phyloP scores from a whole-genome alignment of 1,284 basidiomycete species.

The Cutaneotrichosporon spelunceum region DNA sequence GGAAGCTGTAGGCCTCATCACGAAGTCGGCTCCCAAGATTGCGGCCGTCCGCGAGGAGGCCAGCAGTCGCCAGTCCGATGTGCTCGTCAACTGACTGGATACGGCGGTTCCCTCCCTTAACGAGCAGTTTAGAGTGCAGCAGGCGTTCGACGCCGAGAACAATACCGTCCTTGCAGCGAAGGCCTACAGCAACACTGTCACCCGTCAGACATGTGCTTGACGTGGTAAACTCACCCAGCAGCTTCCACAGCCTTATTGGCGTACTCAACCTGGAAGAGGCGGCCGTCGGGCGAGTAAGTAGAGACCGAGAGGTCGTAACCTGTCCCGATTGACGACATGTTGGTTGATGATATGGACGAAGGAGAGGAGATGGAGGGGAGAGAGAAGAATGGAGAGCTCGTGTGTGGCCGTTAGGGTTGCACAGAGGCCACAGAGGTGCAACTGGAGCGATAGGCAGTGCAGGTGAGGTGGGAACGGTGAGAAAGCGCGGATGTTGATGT shows the following conservation, averaged over 20 bases:
- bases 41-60: constrained; percentile 89
- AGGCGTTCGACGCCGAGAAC: constrained; percentile 96
- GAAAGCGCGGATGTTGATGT: neutral
- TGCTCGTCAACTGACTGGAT: constrained; percentile 92
- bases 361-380: too few relatives aligned
- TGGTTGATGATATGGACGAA: constrained; percentile 7
- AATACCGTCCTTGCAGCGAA: constrained; percentile 89
- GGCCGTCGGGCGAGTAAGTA: constrained; percentile 97
- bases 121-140: constrained; percentile 93
- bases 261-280: constrained; percentile 99
- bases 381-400: neutral
- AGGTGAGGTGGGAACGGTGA: neutral
- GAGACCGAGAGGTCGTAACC: constrained; percentile 98
- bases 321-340: constrained; percentile 95
- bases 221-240: constrained; percentile 66
- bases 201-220: constrained; percentile 6
- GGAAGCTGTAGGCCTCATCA: constrained; percentile 75
- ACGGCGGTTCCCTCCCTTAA: constrained; percentile 86
- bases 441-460: neutral
- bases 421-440: neutral
- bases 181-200: constrained; percentile 79
- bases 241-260: constrained; percentile 98
- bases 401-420: neutral
- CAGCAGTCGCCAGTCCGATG: constrained; percentile 88
- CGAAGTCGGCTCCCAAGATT: constrained; percentile 81